A percentile compares a stretch with the other conserved stretches of the same genome.
These are phyloP conservation scores for Logfia minima DNA, from an alignment of 129 eudicot genomes.

Conservation along the genomic window DNA sequence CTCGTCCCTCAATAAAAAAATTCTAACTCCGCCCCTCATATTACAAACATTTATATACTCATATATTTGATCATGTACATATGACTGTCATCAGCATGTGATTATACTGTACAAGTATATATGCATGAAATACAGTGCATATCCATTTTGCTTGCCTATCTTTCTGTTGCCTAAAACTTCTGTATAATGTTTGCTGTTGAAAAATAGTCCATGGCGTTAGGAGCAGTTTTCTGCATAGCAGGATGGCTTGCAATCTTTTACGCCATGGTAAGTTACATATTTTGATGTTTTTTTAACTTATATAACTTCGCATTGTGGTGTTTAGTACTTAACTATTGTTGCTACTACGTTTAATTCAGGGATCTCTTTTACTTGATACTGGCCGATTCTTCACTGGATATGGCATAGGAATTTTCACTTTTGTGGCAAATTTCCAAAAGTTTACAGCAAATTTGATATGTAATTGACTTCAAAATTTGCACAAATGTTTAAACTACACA, in stretches of 20 bases:
- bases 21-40: neutral
- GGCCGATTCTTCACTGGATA: conserved; percentile 84
- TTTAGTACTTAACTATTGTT: conserved; percentile 11
- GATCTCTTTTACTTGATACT: conserved; percentile 55
- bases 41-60: neutral
- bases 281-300: neutral
- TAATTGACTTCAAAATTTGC: conserved; percentile 7
- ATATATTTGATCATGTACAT: conserved; percentile 10
- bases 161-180: neutral
- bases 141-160: conserved; percentile 4
- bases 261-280: conserved; percentile 42
- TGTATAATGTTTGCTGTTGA: conserved; percentile 2
- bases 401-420: conserved; percentile 75
- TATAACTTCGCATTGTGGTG: neutral
- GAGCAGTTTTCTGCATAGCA: conserved; percentile 60
- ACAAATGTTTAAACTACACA: neutral
- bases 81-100: conserved; percentile 27
- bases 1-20: neutral
- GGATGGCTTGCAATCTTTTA: conserved; percentile 87
- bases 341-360: conserved; percentile 41
- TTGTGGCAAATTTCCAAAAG: conserved; percentile 49
- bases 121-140: conserved; percentile 1
- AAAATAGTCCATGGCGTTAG: conserved; percentile 78
- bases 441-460: neutral
- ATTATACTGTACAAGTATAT: conserved; percentile 9